Percentiles rank a stretch among this genome's conserved stretches.
Conservation (phyloP, 345 rosid genomes). For the Ailanthus altissimus region DNA sequence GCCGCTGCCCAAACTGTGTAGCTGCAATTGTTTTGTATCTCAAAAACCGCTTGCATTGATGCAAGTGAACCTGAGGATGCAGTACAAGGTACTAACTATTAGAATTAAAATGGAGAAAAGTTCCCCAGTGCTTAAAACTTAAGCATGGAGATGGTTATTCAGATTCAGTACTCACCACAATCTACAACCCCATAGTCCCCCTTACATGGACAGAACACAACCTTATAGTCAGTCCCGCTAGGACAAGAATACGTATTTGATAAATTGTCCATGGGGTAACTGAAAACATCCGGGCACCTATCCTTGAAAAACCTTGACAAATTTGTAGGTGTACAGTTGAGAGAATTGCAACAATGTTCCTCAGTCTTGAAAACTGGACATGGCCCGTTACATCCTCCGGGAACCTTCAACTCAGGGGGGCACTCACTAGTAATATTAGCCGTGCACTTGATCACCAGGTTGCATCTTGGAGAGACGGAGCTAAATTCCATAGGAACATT, state of each 20-base stretch:
- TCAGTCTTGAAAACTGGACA: constrained; percentile 45
- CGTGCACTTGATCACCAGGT: constrained; percentile 31
- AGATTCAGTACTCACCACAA: too few species aligned
- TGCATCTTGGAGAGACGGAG: constrained; percentile 24
- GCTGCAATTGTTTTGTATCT: constrained; percentile 1
- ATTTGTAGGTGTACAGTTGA: constrained; percentile 43
- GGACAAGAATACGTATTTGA: constrained; percentile 38
- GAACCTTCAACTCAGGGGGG: constrained; percentile 37
- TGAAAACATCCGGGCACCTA: constrained; percentile 57
- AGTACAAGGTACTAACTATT: too few species aligned
- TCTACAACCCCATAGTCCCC: too few species aligned
- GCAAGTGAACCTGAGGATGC: too few species aligned
- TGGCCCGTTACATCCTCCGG: constrained; percentile 47
- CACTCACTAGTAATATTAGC: constrained; percentile 42
- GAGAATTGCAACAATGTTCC: constrained; percentile 46
- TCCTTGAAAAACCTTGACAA: constrained; percentile 47
- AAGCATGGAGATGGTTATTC: too few species aligned
- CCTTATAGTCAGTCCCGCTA: constrained; percentile 36
- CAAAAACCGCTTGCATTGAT: constrained; percentile 34
- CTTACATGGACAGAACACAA: constrained; percentile 42
- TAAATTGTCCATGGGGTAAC: constrained; percentile 54
- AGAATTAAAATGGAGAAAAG: too few species aligned
- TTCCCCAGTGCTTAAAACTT: too few species aligned
- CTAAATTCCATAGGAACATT: constrained; percentile 44
- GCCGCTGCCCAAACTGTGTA: constrained; percentile 24